These are phyloP conservation scores for Phytophthora colocasiae DNA, from an alignment of 352 stramenopile species.

Conservation along the genomic window DNA sequence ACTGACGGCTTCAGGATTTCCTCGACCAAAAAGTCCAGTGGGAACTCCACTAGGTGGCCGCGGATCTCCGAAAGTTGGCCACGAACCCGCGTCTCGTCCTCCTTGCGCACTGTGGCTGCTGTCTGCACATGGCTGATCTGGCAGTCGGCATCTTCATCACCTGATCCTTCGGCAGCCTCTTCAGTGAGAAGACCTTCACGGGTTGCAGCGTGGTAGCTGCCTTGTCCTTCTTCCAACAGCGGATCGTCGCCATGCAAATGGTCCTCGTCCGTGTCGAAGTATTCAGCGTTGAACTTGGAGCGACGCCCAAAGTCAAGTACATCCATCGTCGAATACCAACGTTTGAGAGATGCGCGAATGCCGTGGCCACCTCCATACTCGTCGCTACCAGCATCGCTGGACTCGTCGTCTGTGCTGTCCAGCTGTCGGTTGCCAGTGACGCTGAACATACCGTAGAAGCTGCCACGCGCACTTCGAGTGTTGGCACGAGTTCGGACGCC, in stretches of 20 bases:
- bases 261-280: constrained; percentile 72
- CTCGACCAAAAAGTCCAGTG: constrained; percentile 84
- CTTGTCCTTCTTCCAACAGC: constrained; percentile 61
- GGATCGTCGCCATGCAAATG: constrained; percentile 61
- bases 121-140: constrained; percentile 89
- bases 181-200: constrained; percentile 41
- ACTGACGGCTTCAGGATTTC: constrained; percentile 88
- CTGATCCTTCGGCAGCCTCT: constrained; percentile 20
- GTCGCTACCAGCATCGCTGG: constrained; percentile 53
- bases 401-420: constrained; percentile 43
- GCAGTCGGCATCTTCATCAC: constrained; percentile 64
- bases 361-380: constrained; percentile 48
- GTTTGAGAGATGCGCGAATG: constrained; percentile 69
- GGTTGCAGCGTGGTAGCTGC: constrained; percentile 47
- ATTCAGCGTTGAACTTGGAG: constrained; percentile 83
- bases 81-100: constrained; percentile 74
- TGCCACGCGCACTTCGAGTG: constrained; percentile 42
- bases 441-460: constrained; percentile 45
- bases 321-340: constrained; percentile 80
- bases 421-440: constrained; percentile 30
- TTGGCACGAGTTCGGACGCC: constrained; percentile 23
- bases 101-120: constrained; percentile 80
- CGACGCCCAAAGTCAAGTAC: constrained; percentile 71
- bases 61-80: constrained; percentile 83
- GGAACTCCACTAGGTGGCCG: constrained; percentile 87